Evolutionary conservation across 257 asterid species (phyloP).

Genomic region (Nicotiana obtusifolia): DNA sequence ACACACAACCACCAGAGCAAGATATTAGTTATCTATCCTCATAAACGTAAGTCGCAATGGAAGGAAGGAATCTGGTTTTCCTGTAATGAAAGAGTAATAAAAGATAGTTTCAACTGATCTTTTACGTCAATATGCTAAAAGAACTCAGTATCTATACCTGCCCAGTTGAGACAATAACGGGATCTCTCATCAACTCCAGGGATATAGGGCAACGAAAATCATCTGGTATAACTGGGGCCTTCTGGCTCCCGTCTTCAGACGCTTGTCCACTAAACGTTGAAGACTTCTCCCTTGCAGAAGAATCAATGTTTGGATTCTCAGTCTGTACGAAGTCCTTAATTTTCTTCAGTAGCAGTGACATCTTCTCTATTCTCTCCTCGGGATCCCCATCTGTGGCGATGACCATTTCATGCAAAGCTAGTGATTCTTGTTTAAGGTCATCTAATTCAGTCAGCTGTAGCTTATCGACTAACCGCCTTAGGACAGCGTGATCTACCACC

Average conservation of each 20-base stretch:
- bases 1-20: not conserved
- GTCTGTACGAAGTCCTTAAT: slow-evolving; percentile 91
- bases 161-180: slow-evolving; percentile 97
- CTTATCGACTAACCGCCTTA: slow-evolving; percentile 70
- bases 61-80: not conserved
- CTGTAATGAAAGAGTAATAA: not conserved
- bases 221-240: slow-evolving; percentile 71
- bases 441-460: slow-evolving; percentile 71
- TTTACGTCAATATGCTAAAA: not conserved
- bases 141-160: slow-evolving; percentile 49
- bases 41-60: not conserved
- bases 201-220: slow-evolving; percentile 99
- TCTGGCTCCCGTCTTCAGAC: slow-evolving; percentile 39
- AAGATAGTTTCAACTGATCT: not conserved
- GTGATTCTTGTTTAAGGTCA: slow-evolving; percentile 88
- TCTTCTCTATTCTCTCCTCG: slow-evolving; percentile 83
- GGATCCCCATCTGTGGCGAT: slow-evolving; percentile 87
- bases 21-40: not conserved
- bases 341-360: slow-evolving; percentile 88
- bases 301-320: slow-evolving; percentile 55
- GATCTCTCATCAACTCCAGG: slow-evolving; percentile 91
- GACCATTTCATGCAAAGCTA: slow-evolving; percentile 98
- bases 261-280: slow-evolving; percentile 39
- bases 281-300: slow-evolving; percentile 39
- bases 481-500: slow-evolving; percentile 38